phyloP scores from a whole-genome alignment of 805 yeast species.

The Saturnispora hagleri region DNA sequence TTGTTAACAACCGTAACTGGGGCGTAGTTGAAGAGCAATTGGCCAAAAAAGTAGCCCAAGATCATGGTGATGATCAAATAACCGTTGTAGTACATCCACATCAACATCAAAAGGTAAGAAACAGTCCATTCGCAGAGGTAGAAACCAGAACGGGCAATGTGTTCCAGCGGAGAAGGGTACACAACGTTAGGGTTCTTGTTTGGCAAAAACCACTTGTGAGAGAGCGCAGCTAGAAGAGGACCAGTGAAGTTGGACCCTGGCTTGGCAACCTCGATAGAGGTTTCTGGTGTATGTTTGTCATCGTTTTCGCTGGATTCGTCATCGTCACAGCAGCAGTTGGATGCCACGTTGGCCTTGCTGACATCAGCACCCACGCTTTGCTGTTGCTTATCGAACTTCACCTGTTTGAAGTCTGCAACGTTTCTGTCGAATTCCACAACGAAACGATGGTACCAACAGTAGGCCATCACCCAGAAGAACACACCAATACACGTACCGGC shows the following conservation, averaged over 20 bases:
- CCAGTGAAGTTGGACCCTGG: constrained; percentile 14
- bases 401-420: constrained; percentile 19
- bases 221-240: constrained; percentile 20
- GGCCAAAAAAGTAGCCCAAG: constrained; percentile 53
- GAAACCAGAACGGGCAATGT: constrained; percentile 38
- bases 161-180: constrained; percentile 41
- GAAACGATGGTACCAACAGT: constrained; percentile 49
- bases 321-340: constrained; percentile 6
- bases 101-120: constrained; percentile 57
- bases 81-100: constrained; percentile 71
- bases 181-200: constrained; percentile 6
- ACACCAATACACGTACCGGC: constrained; percentile 74
- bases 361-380: background rate
- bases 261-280: background rate
- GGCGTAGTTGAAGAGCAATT: constrained; percentile 34
- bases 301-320: background rate
- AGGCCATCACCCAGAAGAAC: constrained; percentile 45
- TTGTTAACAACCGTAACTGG: constrained; percentile 17
- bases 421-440: constrained; percentile 43
- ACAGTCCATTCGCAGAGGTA: constrained; percentile 56
- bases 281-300: background rate
- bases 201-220: constrained; percentile 23
- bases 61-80: constrained; percentile 55
- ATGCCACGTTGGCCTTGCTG: background rate
- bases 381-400: constrained; percentile 2